Conservation (phyloP, 2,329 filamentous ascomycete genomes). For the Aspergillus uvarum region DNA sequence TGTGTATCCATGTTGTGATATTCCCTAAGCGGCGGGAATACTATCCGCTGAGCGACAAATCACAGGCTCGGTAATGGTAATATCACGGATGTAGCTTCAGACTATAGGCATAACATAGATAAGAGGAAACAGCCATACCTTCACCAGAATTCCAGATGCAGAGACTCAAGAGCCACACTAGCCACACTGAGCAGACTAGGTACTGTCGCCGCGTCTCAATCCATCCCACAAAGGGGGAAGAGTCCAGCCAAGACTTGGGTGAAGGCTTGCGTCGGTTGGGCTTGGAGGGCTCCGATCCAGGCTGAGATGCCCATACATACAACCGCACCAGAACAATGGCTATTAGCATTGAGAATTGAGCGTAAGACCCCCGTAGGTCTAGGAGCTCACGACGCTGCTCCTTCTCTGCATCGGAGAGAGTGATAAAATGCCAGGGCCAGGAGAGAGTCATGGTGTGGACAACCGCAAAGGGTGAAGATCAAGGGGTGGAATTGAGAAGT, state of each 20-base stretch:
- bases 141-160: constrained; percentile 53
- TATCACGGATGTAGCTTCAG: neutral
- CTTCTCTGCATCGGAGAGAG: constrained; percentile 51
- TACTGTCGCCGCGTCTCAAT: constrained; percentile 54
- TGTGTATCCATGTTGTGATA: neutral
- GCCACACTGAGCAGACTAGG: constrained; percentile 50
- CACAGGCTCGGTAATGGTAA: neutral
- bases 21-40: neutral
- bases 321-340: constrained; percentile 44
- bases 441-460: constrained; percentile 21
- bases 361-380: constrained; percentile 56
- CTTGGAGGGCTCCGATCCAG: constrained; percentile 5
- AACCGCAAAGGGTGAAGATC: neutral
- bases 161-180: constrained; percentile 53
- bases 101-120: neutral
- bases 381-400: constrained; percentile 53
- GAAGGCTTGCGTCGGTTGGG: constrained; percentile 7
- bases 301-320: constrained; percentile 23
- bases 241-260: constrained; percentile 46
- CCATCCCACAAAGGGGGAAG: constrained; percentile 44
- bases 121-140: constrained; percentile 40
- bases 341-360: constrained; percentile 55
- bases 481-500: neutral
- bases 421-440: constrained; percentile 55
- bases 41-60: neutral